Conservation (phyloP, 2,329 filamentous ascomycete genomes). For the Hypoxylon sp. region DNA sequence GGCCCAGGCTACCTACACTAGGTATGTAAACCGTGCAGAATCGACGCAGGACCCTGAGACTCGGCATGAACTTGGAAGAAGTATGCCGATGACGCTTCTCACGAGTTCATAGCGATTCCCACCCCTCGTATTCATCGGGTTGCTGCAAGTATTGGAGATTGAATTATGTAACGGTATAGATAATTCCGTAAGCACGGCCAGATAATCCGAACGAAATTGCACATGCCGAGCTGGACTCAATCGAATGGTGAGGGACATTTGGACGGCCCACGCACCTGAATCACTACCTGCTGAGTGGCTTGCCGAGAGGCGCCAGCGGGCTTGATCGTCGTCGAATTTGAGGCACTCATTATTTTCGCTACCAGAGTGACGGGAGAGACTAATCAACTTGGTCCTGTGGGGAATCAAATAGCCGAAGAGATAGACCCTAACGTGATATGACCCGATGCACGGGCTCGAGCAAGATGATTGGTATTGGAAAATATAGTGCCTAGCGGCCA, state of each 20-base stretch:
- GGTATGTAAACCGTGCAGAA: constrained; percentile 30
- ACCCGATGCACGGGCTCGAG: constrained; percentile 36
- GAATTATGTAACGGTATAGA: constrained; percentile 32
- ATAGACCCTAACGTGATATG: constrained; percentile 40
- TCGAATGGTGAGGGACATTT: constrained; percentile 8
- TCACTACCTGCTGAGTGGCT: constrained; percentile 25
- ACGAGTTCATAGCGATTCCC: constrained; percentile 10
- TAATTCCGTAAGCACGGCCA: constrained; percentile 29
- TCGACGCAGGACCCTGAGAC: constrained; percentile 34
- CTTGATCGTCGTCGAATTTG: constrained; percentile 42
- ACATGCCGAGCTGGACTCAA: constrained; percentile 12
- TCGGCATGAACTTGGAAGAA: constrained; percentile 11
- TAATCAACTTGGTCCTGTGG: constrained; percentile 44
- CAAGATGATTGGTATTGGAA: constrained; percentile 38
- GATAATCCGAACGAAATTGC: constrained; percentile 26
- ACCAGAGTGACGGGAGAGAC: constrained; percentile 44
- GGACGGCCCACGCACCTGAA: constrained; percentile 16
- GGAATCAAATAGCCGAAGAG: constrained; percentile 41
- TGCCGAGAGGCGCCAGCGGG: constrained; percentile 30
- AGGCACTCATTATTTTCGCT: constrained; percentile 41
- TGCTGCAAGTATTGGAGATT: constrained; percentile 23
- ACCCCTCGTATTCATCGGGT: constrained; percentile 27
- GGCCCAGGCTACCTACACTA: constrained; percentile 6
- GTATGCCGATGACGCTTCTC: constrained; percentile 16
- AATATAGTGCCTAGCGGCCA: constrained; percentile 29